phyloP scores from a whole-genome alignment of 257 asterid genomes.

The Striga asiatica region DNA sequence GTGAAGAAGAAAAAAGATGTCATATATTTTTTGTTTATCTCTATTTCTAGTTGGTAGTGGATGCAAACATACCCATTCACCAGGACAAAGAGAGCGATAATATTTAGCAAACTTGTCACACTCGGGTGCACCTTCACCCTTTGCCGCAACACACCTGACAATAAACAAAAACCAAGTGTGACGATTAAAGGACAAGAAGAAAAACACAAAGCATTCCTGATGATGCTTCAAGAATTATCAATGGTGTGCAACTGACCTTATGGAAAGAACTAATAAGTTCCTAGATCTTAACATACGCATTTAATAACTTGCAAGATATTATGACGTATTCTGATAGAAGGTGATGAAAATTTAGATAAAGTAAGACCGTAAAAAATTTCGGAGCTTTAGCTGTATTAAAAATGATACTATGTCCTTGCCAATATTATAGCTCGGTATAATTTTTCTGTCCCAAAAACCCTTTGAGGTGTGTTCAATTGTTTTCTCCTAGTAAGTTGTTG shows the following conservation, averaged over 20 bases:
- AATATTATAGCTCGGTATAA: no score
- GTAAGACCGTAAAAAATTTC: no score
- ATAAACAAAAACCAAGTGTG: slow-evolving; percentile 14
- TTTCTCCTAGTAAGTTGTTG: no score
- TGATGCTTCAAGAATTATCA: not conserved
- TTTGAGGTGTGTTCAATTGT: no score
- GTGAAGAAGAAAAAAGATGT: no score
- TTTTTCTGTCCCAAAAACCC: no score
- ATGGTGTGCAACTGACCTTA: no score
- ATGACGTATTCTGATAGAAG: not conserved
- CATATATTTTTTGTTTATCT: not conserved
- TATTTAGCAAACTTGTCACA: slow-evolving; percentile 92
- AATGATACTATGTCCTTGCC: no score
- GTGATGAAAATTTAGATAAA: not conserved
- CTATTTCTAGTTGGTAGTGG: not conserved
- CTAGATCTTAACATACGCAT: not conserved
- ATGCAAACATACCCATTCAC: slow-evolving; percentile 78
- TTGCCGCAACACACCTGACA: slow-evolving; percentile 82
- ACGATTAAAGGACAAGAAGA: not conserved
- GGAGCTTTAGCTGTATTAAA: no score
- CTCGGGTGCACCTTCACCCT: slow-evolving; percentile 85
- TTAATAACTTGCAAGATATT: not conserved
- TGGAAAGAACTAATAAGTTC: no score
- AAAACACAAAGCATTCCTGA: not conserved
- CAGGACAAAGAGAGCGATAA: slow-evolving; percentile 90